phyloP scores from a whole-genome alignment of 495 filamentous ascomycete genomes.

The Penicillium silybi region DNA sequence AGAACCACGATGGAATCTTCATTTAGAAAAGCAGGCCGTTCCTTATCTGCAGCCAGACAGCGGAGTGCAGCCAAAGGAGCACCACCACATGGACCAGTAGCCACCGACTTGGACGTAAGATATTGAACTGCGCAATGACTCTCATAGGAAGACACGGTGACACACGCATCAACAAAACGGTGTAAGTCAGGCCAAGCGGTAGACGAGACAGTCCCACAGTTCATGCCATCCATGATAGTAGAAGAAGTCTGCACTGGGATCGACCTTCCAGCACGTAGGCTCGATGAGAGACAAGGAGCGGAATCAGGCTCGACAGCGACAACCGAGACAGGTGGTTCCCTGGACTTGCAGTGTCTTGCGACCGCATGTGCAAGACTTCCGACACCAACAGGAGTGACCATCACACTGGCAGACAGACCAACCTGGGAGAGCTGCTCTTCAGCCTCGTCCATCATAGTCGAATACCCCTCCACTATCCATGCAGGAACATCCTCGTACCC shows the following conservation, averaged over 20 bases:
- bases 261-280: slow-evolving; percentile 42
- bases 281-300: slow-evolving; percentile 54
- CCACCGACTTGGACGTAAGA: slow-evolving; percentile 40
- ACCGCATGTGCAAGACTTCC: slow-evolving; percentile 64
- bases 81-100: slow-evolving; percentile 63
- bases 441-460: slow-evolving; percentile 60
- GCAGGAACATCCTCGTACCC: slow-evolving; percentile 60
- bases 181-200: slow-evolving; percentile 57
- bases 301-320: slow-evolving; percentile 61
- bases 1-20: slow-evolving; percentile 51
- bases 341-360: slow-evolving; percentile 52
- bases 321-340: slow-evolving; percentile 30
- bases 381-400: slow-evolving; percentile 60
- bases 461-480: slow-evolving; percentile 73
- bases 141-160: slow-evolving; percentile 55
- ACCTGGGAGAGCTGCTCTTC: slow-evolving; percentile 48
- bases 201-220: slow-evolving; percentile 61
- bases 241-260: slow-evolving; percentile 42
- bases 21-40: slow-evolving; percentile 27
- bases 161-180: slow-evolving; percentile 52
- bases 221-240: slow-evolving; percentile 67
- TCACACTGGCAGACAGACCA: slow-evolving; percentile 30
- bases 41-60: slow-evolving; percentile 29
- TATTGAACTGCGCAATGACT: slow-evolving; percentile 49
- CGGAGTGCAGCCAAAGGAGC: slow-evolving; percentile 56